Evolutionary conservation across 257 asterid species (phyloP), one percentile per base, ranked within the genome.

Genomic region (Asclepias syriaca): DNA sequence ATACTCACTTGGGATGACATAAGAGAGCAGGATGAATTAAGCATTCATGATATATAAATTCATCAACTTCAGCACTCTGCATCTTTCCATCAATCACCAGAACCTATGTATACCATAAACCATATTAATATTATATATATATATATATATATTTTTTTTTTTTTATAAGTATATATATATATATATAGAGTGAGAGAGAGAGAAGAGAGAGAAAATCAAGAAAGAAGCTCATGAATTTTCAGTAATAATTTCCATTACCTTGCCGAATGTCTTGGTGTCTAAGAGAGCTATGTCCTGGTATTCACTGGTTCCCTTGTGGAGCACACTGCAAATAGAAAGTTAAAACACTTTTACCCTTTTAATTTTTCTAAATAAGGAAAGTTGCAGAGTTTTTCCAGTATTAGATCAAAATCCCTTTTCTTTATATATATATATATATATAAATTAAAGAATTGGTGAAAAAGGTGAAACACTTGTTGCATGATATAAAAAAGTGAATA

Each of bases 21-120:
- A 94, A 76, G 77, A 94, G 97, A 64, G 98, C 79, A 54, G 98
- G 98, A 78, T 94, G 98, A 77, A 94, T 94, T 79, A 94, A 87
- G 77, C 96, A 94, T 75, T 94, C 98, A 70, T 94, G 98, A 73
- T 94, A 91, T 14, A 94, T 94, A 76, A 94, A 94, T 81, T 94
- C 98, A 82, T 94, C 97, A 59, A 86, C 84, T 80, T 94, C 98
- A 29, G 98, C 97, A 87, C 98, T 94, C 83, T 94, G 98, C 98
- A 94, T 94, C 90, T 94, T 94, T 72, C 98, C 98, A 81, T 94
- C 98, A 74, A 94, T 91, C 81, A 94, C 97, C 87, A 94, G 77
- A 60, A 86, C 91, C 97, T 94, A 49, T 72, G 34, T 9, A 11
- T 74, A 29, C 34, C 2, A 40, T 24, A 54, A 22, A 24, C 61